Base-by-base conservation (phyloP, 768 basidiomycete species). In the Mycena kentingensis region DNA sequence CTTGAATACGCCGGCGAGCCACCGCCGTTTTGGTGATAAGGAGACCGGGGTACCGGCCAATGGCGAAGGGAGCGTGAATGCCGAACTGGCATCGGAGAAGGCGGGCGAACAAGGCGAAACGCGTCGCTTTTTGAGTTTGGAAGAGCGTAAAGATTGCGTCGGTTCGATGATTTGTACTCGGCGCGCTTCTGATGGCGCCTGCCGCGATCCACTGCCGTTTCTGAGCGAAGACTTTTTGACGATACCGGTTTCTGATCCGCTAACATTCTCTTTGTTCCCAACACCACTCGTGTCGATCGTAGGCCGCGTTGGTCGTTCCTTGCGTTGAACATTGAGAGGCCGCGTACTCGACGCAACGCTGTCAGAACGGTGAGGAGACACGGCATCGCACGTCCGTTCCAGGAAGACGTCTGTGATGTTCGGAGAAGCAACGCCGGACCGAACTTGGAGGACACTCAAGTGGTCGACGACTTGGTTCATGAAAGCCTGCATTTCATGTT, bases 1-100 rank as follows among this genome's bases (percentile, higher is more conserved):
- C 65, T 83, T 88, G 80, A 98, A 95, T 35, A 97, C 79, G 62
- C 85, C 89, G 37, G 84, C 84, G 55, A 99, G 82, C 96, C 95
- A 98, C 45, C 78, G 81, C 55, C 82, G 81, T 70, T 79, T 85
- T 16, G 82, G 80, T 24, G 73, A 71, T 19, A 69, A 63, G 49
- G 67, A 70, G 49, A 71, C 70, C 49, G 75, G 74, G 25, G 79
- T 69, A 37, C 75, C 69, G 3, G 77, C 71, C n/a, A 73, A 71
- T 2, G 73, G 70, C 18, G 74, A 72, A 36, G 78, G 66, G 27
- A 51, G 54, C 36, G 55, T 59, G 51, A 68, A 66, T 34, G 68
- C 69, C 25, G 74, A 73, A 13, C n/a, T n/a, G n/a, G 74, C 72
- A 32, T 78, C 77, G 11, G 79, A 80, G 54, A 79, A 73, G 19